Base-by-base conservation (phyloP, 1,284 basidiomycete genomes). In the Termitomyces sp. region DNA sequence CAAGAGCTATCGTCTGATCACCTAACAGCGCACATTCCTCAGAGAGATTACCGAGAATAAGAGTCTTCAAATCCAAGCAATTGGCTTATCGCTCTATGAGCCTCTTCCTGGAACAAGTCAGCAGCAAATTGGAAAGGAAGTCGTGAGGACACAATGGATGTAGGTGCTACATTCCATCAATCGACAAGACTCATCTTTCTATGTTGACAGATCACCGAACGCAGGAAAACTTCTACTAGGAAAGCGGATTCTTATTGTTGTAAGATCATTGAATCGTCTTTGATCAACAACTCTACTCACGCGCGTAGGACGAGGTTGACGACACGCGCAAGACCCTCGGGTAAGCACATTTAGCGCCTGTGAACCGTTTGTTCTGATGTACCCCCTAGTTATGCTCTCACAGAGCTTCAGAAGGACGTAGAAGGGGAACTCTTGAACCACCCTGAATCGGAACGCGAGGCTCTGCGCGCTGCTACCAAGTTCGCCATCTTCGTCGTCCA, bases 401-500 rank as follows among this genome's bases (percentile, higher is more conserved):
- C 79, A 19, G 94, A 97, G 68, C 81, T 97, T 34, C 78, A 86
- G 66, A 88, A 86, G 65, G 94, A 97, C 65, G 87, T 95, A 49
- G 85, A 92, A 63, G 72, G 72, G 57, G 91, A 91, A 64, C 74
- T 93, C 18, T 62, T 75, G 37, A 70, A 66, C 3, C 76, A 86
- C 54, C 80, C 86, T 5, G 85, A 86, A 65, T 68, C 76, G 10
- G 85, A 93, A 64, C 83, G 89, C 52, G 84, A 85, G 28, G 78
- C 78, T 2, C 72, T 88, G 52, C 81, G 84, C 56, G 63, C 62
- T 1, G 68, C 72, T 0, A 93, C 94, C 39, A 78, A 88, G 68
- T 91, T 97, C 57, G 93, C 82, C 1, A 76, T 96, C 60, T 97
- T 97, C 66, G 93, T 96, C 35, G 94, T 97, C 14, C 93, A 97